phyloP scores from a whole-genome alignment of 2,329 filamentous ascomycete genomes.

The Apiospora arundinis region DNA sequence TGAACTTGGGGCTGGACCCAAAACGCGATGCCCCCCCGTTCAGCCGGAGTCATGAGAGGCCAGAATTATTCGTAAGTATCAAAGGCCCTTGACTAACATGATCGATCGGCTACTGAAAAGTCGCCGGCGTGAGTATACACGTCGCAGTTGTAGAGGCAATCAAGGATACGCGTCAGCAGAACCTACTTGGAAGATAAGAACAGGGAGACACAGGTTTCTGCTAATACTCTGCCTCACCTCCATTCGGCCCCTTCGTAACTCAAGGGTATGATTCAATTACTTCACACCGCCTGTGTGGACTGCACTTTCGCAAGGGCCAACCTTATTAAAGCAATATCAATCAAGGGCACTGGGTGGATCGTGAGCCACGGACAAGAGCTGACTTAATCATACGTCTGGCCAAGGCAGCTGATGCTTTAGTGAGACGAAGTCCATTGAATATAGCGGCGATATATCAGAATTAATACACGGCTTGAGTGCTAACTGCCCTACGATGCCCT shows the following conservation, averaged over 20 bases:
- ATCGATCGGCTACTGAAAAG: not conserved
- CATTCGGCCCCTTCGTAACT: not conserved
- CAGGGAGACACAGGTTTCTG: not conserved
- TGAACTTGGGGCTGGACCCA: not conserved
- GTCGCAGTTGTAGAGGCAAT: too few relatives aligned
- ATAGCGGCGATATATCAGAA: too few relatives aligned
- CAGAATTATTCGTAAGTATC: not conserved
- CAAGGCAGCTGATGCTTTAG: not conserved
- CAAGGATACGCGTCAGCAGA: too few relatives aligned
- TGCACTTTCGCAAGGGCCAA: not conserved
- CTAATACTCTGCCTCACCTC: not conserved
- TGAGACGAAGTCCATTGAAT: not conserved
- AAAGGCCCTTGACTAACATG: not conserved
- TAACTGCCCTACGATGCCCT: not conserved
- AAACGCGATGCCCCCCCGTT: not conserved
- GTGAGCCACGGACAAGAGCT: not conserved
- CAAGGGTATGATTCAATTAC: not conserved
- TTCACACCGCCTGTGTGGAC: not conserved
- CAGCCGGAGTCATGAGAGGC: not conserved
- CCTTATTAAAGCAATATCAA: not conserved
- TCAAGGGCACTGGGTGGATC: not conserved
- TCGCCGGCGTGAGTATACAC: too few relatives aligned
- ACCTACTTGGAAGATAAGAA: too few relatives aligned
- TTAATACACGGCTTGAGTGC: not conserved
- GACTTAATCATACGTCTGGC: not conserved